Percentiles rank a stretch among this genome's conserved stretches.
These are phyloP conservation scores for Drosera spatulata DNA, from an alignment of 179 eudicot species.

Conservation along the genomic window DNA sequence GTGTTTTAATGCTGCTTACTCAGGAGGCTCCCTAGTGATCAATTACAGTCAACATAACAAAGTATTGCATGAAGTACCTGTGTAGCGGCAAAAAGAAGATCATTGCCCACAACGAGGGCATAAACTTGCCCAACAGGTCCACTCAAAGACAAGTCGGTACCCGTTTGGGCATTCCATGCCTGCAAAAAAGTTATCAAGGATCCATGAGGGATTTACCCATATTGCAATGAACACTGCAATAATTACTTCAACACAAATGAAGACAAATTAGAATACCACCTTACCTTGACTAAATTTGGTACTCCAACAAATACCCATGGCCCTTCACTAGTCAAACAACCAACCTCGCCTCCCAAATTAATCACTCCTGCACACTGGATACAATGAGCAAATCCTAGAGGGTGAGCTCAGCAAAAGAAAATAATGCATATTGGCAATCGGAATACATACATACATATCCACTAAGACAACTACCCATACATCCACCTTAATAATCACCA, in stretches of 20 bases:
- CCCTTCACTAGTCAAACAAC: slow-evolving; percentile 94
- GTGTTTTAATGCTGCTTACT: not conserved
- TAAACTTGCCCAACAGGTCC: slow-evolving; percentile 95
- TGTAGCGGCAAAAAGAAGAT: slow-evolving; percentile 79
- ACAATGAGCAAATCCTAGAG: slow-evolving; percentile 5
- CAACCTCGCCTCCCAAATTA: slow-evolving; percentile 66
- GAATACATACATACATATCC: no score
- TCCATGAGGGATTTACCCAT: not conserved
- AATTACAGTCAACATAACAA: not conserved
- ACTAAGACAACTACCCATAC: no score
- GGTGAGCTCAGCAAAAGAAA: not conserved
- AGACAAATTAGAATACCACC: slow-evolving; percentile 12
- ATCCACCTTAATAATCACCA: no score
- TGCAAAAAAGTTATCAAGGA: slow-evolving; percentile 16
- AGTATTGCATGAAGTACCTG: slow-evolving; percentile 32
- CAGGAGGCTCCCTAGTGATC: slow-evolving; percentile 4
- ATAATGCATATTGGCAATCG: no score
- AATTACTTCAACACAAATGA: slow-evolving; percentile 1
- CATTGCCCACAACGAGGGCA: slow-evolving; percentile 82
- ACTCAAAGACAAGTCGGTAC: slow-evolving; percentile 51
- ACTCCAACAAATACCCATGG: slow-evolving; percentile 90
- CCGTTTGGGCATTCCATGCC: slow-evolving; percentile 86
- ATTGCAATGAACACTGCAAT: not conserved
- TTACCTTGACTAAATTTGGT: slow-evolving; percentile 86
- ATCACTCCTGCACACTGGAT: slow-evolving; percentile 53